Evolutionary conservation across 1,139 yeast genomes (phyloP), one percentile per base, ranked within the genome.

Genomic region (Blastobotrys elegans): DNA sequence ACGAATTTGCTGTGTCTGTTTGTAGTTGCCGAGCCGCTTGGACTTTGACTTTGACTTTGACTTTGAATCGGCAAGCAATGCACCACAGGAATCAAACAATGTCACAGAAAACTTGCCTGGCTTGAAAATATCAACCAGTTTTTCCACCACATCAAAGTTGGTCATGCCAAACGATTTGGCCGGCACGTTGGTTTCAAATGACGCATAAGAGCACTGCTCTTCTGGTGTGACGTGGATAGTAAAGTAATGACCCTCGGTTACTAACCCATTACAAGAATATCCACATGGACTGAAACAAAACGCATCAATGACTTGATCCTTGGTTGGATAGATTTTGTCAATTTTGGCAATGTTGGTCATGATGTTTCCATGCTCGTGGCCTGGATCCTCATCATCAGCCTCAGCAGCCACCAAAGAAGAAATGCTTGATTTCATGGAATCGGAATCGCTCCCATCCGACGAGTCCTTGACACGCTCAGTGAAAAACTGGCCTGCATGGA

Each of bases 231-330:
- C 86, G 65, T 92, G 98, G 53, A 90, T 74, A 16, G 97, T 92
- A 64, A 87, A 89, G 70, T 90, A 92, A 64, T 77, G 77, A 40
- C 71, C 69, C 42, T 69, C 72, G 47, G 77, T 71, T 45, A 85
- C 67, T 41, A 88, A 71, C 24, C 94, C 83, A 66, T 92, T 92
- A 44, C 96, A 86, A 2, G 96, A 87, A 63, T 80, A 92, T 14
- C 98, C 98, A 67, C 97, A 92, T 1, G 98, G 98, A n/a, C 86
- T 73, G 65, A 92, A 92, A 27, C 95, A 83, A 69, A 89, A 92
- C 4, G 96, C 87, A 70, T 90, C 97, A 60, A 62, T 77, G 14
- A 65, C 60, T 45, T 70, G 67, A 21, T 58, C 54, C 33, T 57
- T 57, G 17, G 67, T 63, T 7, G 69, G 66, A 59, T 84, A 84